Conservation (phyloP, 257 asterid genomes). For the Salvia hispanica region DNA sequence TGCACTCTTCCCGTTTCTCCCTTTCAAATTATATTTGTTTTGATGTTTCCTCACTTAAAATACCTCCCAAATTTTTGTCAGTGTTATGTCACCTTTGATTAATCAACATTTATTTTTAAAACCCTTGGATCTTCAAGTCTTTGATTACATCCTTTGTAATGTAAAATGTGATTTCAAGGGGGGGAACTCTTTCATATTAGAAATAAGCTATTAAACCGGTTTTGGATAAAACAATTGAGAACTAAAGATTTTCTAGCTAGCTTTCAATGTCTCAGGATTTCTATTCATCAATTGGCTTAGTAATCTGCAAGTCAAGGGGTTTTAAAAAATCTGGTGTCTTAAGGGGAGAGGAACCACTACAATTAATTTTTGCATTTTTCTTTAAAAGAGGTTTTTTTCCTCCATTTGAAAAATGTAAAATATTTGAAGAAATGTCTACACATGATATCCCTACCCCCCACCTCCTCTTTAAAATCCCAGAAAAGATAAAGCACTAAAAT, state of each 20-base stretch:
- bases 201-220: neutral
- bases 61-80: constrained; percentile 19
- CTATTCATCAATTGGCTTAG: too few species aligned
- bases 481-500: neutral
- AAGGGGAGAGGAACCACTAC: too few species aligned
- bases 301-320: too few species aligned
- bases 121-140: constrained; percentile 11
- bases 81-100: constrained; percentile 5
- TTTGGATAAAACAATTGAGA: too few species aligned
- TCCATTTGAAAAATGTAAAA: neutral
- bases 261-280: too few species aligned
- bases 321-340: too few species aligned
- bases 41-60: constrained; percentile 1
- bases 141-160: neutral
- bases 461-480: neutral
- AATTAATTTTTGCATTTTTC: neutral
- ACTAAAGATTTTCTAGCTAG: too few species aligned
- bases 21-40: constrained; percentile 2
- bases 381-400: neutral
- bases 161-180: constrained; percentile 3
- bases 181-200: constrained; percentile 1
- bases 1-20: neutral
- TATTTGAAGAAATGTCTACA: neutral
- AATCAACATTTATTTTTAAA: constrained; percentile 13
- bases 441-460: neutral